Evolutionary conservation across 441 rosid genomes (phyloP).

Genomic region (Oxalis stricta): DNA sequence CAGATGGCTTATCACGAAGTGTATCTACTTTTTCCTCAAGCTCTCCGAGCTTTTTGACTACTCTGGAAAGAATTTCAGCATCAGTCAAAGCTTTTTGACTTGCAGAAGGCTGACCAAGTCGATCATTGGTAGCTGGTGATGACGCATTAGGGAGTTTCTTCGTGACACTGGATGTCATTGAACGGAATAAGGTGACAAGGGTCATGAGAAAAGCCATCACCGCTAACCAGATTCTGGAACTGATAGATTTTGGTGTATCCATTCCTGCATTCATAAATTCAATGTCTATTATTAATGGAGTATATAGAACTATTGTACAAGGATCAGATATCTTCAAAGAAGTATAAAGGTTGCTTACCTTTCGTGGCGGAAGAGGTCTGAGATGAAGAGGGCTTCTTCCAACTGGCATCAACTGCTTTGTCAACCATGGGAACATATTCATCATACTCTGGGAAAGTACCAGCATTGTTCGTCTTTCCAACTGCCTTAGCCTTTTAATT

Average conservation of each 20-base stretch:
- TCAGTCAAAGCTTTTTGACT: slow-evolving; percentile 36
- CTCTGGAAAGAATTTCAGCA: slow-evolving; percentile 49
- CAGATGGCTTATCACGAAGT: slow-evolving; percentile 71
- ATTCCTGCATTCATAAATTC: slow-evolving; percentile 26
- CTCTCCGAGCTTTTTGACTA: slow-evolving; percentile 64
- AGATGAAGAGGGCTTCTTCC: slow-evolving; percentile 57
- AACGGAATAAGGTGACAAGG: slow-evolving; percentile 30
- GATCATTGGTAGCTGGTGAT: slow-evolving; percentile 17
- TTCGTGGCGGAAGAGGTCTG: slow-evolving; percentile 39
- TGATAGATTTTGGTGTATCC: slow-evolving; percentile 27
- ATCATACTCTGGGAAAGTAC: slow-evolving; percentile 74
- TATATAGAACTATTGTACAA: too few relatives aligned
- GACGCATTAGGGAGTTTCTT: slow-evolving; percentile 35
- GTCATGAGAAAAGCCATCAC: slow-evolving; percentile 52
- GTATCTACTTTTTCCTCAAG: slow-evolving; percentile 82
- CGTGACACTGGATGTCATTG: slow-evolving; percentile 24
- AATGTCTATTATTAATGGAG: too few relatives aligned
- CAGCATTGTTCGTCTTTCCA: slow-evolving; percentile 56
- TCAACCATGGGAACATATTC: slow-evolving; percentile 98
- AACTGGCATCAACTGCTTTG: slow-evolving; percentile 80
- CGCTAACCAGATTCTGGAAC: slow-evolving; percentile 24
- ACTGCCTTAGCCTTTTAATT: slow-evolving; percentile 57
- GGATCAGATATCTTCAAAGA: too few relatives aligned
- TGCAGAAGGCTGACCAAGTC: slow-evolving; percentile 48
- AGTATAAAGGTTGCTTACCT: slow-evolving; percentile 41